phyloP scores from a whole-genome alignment of 2,329 filamentous ascomycete genomes.

The Aspergillus sp. region DNA sequence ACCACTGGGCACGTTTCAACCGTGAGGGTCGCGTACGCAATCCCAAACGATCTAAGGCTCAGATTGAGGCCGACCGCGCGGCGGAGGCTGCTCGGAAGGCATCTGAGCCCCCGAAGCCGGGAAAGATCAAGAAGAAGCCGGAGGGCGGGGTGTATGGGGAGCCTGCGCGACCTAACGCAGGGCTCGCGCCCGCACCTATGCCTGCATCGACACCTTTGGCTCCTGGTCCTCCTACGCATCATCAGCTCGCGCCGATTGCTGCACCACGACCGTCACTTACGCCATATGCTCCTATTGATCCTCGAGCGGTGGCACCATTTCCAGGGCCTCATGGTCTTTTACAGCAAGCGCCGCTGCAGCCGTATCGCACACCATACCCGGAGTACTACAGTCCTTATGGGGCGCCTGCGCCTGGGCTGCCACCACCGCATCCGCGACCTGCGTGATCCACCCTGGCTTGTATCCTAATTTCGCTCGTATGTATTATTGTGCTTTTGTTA shows the following conservation, averaged over 20 bases:
- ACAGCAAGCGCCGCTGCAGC: constrained; percentile 24
- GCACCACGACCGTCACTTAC: constrained; percentile 21
- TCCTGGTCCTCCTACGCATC: constrained; percentile 17
- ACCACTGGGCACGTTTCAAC: constrained; percentile 49
- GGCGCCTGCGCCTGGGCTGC: constrained; percentile 15
- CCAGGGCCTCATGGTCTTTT: constrained; percentile 20
- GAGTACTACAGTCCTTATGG: constrained; percentile 26
- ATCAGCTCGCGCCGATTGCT: constrained; percentile 23
- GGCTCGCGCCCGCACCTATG: constrained; percentile 23
- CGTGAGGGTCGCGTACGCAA: constrained; percentile 46
- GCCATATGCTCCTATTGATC: constrained; percentile 35
- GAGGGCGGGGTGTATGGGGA: constrained; percentile 21
- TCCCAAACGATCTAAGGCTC: constrained; percentile 47
- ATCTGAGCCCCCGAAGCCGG: constrained; percentile 27
- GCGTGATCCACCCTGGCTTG: constrained; percentile 9
- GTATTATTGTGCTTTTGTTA: constrained; percentile 6
- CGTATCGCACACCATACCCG: constrained; percentile 28
- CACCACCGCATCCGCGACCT: constrained; percentile 23
- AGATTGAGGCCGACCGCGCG: constrained; percentile 45
- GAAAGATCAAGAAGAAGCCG: constrained; percentile 29
- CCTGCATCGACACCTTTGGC: constrained; percentile 18
- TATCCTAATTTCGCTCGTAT: not conserved
- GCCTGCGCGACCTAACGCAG: constrained; percentile 22
- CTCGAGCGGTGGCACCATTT: constrained; percentile 23
- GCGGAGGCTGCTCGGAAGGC: constrained; percentile 32